Evolutionary conservation across 1,284 basidiomycete genomes (phyloP), one percentile per base, ranked within the genome.

Genomic region (Vanrija sp.): DNA sequence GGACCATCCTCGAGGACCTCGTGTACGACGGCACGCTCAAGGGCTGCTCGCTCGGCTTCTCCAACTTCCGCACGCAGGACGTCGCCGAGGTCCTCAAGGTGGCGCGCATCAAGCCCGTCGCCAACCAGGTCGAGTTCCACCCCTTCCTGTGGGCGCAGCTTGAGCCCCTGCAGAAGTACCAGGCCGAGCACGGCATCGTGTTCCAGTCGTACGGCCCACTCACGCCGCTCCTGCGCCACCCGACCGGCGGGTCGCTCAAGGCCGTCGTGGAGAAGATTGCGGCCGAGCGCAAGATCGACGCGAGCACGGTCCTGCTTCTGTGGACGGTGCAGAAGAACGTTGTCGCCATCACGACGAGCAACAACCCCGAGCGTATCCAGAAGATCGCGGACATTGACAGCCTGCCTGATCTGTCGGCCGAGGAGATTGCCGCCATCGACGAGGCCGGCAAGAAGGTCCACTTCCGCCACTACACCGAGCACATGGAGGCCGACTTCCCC

Each of bases 81-180:
- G 46, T 75, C 28, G 57, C 75, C 43, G 65, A 58, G 21, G 61
- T 74, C 4, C 43, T 74, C 14, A 53, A 56, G 38, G 64, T 67
- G 2, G 86, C 83, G 3, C 82, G 78, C 25, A 75, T 88, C 49
- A 69, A 81, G n/a, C 89, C 89, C 0, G 83, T 83, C 8, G 83
- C 86, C 6, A 91, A 92, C 70, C 60, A 85, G 85, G 82, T 89
- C 43, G 87, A 90, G 70, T 82, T 85, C 52, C 88, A 91, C 69
- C 87, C 88, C 12, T 87, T 88, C 68, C 77, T 89, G 26, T 84
- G 83, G 76, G 81, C 83, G 52, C 82, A 83, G 3, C 76, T 82
- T 3, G 76, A 81, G 51, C 81, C 84, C 0, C 79, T 86, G 34
- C 72, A 86, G 46, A 80, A 82, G 42, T 78, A 83, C 44, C 78